phyloP scores from a whole-genome alignment of 1,284 basidiomycete genomes.

The Microbotryomycetes sp. region DNA sequence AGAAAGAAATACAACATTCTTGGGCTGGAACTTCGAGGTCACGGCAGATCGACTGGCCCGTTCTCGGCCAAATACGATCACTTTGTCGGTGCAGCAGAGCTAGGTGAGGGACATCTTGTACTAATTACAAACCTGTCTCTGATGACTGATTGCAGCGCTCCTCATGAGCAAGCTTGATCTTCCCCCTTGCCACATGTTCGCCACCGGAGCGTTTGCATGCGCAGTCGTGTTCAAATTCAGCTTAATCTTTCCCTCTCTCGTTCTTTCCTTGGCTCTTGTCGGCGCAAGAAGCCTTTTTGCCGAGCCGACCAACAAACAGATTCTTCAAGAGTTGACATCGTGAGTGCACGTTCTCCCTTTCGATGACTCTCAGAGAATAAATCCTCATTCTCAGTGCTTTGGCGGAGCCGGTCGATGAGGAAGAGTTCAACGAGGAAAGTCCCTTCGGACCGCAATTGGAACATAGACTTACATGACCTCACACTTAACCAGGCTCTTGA shows the following conservation, averaged over 20 bases:
- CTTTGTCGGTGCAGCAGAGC: constrained; percentile 4
- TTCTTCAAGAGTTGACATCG: not conserved
- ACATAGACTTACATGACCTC: too few relatives aligned
- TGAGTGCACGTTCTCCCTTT: not conserved
- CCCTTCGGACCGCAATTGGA: too few relatives aligned
- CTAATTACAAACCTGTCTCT: not conserved
- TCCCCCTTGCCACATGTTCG: constrained; percentile 18
- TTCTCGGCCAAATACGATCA: constrained; percentile 3
- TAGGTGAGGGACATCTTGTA: not conserved
- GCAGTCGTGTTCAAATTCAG: constrained; percentile 15
- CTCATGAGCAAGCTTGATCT: not conserved
- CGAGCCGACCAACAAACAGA: not conserved
- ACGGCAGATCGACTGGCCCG: constrained; percentile 2
- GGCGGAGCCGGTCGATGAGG: not conserved
- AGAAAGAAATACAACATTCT: constrained; percentile 1
- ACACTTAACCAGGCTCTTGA: too few relatives aligned
- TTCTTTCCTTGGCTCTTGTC: constrained; percentile 15
- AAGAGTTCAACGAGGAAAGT: constrained; percentile 7
- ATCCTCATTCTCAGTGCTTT: not conserved
- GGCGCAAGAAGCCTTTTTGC: constrained; percentile 15
- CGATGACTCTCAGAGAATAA: not conserved
- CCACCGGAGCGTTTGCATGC: constrained; percentile 2
- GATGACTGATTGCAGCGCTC: not conserved
- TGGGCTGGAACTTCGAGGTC: constrained; percentile 5
- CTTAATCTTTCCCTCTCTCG: constrained; percentile 20